Conservation (phyloP, 2,329 filamentous ascomycete species). For the Thermothelomyces thermophilus region DNA sequence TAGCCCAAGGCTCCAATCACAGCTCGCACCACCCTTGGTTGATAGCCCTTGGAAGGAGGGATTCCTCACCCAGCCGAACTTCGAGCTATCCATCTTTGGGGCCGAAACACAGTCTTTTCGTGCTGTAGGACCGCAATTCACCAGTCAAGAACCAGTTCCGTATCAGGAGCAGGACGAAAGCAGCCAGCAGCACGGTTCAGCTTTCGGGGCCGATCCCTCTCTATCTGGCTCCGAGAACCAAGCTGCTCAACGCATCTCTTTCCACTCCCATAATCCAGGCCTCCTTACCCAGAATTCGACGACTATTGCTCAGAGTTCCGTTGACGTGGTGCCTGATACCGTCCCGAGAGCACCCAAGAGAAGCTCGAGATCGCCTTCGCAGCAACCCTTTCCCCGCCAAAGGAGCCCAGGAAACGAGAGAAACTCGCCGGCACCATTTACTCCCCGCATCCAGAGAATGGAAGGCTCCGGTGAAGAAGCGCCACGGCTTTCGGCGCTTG, state of each 20-base stretch:
- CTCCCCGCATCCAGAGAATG: conserved; percentile 1
- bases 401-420: background rate
- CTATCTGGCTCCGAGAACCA: conserved; percentile 10
- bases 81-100: background rate
- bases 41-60: conserved; percentile 6
- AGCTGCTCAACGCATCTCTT: conserved; percentile 14
- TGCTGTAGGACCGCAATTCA: background rate
- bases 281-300: conserved; percentile 14
- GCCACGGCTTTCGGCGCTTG: conserved; percentile 14
- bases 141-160: background rate
- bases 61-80: conserved; percentile 17
- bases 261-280: conserved; percentile 2
- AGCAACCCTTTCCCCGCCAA: background rate
- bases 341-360: conserved; percentile 2
- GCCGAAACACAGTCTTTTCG: background rate
- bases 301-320: background rate
- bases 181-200: background rate
- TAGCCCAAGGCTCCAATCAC: background rate
- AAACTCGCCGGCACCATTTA: background rate
- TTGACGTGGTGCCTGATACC: conserved; percentile 12
- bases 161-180: background rate
- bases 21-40: background rate
- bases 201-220: background rate
- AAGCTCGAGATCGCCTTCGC: background rate
- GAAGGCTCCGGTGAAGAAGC: background rate